Evolutionary conservation across 768 basidiomycete genomes (phyloP).

Genomic region (Boletus barrowsii): DNA sequence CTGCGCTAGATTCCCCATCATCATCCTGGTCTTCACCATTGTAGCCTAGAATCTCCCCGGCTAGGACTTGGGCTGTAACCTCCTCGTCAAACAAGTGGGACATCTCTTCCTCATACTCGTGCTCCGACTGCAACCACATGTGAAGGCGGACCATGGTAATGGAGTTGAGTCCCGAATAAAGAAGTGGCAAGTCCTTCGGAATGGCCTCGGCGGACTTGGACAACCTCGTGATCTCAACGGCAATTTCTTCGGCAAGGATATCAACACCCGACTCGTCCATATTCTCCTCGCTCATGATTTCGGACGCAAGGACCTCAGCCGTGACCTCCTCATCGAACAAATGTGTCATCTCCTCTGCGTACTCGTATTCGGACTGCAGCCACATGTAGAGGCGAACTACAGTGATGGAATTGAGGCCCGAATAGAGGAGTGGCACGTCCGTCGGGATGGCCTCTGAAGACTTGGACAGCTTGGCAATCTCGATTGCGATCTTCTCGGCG

Average conservation of each 20-base stretch:
- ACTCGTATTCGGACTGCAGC: conserved; percentile 34
- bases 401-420: conserved; percentile 33
- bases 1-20: conserved; percentile 3
- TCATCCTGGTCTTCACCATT: background rate
- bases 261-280: background rate
- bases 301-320: conserved; percentile 26
- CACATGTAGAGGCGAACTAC: conserved; percentile 31
- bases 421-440: conserved; percentile 32
- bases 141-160: conserved; percentile 28
- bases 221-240: conserved; percentile 30
- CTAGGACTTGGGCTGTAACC: conserved; percentile 28
- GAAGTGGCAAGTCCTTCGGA: conserved; percentile 32
- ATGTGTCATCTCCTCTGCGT: conserved; percentile 27
- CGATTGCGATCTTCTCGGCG: conserved; percentile 33
- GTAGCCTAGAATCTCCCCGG: conserved; percentile 25
- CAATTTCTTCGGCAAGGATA: conserved; percentile 29
- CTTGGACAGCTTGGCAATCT: conserved; percentile 31
- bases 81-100: conserved; percentile 32
- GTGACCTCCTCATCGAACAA: conserved; percentile 33
- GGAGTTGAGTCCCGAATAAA: conserved; percentile 33
- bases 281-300: conserved; percentile 24
- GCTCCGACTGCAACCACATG: conserved; percentile 32
- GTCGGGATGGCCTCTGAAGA: conserved; percentile 24
- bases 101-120: conserved; percentile 32
- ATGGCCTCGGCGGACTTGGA: conserved; percentile 29